These are phyloP conservation scores for Marsdenia floribunda DNA, from an alignment of 257 asterid species.

Conservation along the genomic window DNA sequence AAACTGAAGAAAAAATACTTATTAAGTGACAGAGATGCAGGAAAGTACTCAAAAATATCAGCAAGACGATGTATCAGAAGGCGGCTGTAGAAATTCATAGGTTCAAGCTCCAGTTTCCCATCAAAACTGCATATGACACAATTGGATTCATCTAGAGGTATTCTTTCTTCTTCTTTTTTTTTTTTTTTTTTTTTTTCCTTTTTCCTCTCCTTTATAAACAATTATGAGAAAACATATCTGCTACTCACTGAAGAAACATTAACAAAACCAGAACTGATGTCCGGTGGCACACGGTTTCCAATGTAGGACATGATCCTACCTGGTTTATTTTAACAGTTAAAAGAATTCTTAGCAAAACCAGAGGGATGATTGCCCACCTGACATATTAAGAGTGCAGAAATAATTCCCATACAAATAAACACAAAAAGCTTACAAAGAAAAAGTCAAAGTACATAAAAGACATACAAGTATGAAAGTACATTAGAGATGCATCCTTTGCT, in stretches of 20 bases:
- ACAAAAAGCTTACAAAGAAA: not conserved
- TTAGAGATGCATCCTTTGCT: not conserved
- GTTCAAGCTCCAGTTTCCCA: conserved; percentile 75
- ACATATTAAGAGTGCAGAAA: not conserved
- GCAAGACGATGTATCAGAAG: conserved; percentile 89
- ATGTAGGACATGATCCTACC: not conserved
- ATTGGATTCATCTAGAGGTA: conserved; percentile 11
- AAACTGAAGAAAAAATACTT: too few species aligned
- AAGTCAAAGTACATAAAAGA: too few species aligned
- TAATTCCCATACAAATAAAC: not conserved
- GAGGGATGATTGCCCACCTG: not conserved
- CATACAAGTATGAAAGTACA: not conserved
- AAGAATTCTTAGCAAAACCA: not conserved
- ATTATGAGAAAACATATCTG: not conserved
- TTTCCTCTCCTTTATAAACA: not conserved
- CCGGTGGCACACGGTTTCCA: not conserved
- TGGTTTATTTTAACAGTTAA: not conserved
- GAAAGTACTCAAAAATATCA: conserved; percentile 70
- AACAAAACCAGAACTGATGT: not conserved
- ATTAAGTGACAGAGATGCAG: too few species aligned
- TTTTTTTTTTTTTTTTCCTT: too few species aligned
- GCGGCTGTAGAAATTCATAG: conserved; percentile 75
- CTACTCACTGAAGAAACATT: not conserved
- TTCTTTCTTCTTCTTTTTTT: not conserved
- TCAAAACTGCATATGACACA: conserved; percentile 45